Percentiles rank a stretch among this genome's conserved stretches.
phyloP scores from a whole-genome alignment of 768 basidiomycete species.

The Agaricus blazei region DNA sequence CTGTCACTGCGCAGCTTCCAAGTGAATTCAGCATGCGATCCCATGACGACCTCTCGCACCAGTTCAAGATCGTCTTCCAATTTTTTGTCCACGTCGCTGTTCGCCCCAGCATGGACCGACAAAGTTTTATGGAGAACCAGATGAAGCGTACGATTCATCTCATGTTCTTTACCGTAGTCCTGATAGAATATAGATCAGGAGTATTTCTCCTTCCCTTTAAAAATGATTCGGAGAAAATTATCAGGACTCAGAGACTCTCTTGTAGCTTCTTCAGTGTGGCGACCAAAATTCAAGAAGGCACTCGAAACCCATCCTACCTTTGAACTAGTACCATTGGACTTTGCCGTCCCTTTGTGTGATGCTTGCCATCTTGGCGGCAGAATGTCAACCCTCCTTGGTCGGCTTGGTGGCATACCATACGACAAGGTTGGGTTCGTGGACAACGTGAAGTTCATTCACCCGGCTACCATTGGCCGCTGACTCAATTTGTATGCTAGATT shows the following conservation, averaged over 20 bases:
- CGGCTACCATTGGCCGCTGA: background rate
- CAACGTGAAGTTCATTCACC: conserved; percentile 6
- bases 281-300: conserved; percentile 55
- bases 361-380: conserved; percentile 77
- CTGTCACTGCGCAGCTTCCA: conserved; percentile 46
- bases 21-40: conserved; percentile 76
- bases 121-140: conserved; percentile 47
- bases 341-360: conserved; percentile 64
- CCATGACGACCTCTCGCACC: conserved; percentile 69
- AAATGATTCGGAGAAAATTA: conserved; percentile 64
- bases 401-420: conserved; percentile 66
- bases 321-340: conserved; percentile 44
- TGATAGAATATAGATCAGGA: conserved; percentile 40
- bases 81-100: conserved; percentile 82
- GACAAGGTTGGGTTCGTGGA: conserved; percentile 60
- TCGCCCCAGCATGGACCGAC: conserved; percentile 44
- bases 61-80: conserved; percentile 87
- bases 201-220: conserved; percentile 72
- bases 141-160: conserved; percentile 38
- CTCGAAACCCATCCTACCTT: conserved; percentile 69
- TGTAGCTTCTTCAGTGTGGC: conserved; percentile 85
- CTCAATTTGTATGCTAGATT: background rate
- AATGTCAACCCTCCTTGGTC: conserved; percentile 57
- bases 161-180: background rate
- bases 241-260: conserved; percentile 66